Percentiles rank a stretch among this genome's conserved stretches.
Evolutionary conservation across 768 basidiomycete species (phyloP).

Genomic region (Amanita rubescens): DNA sequence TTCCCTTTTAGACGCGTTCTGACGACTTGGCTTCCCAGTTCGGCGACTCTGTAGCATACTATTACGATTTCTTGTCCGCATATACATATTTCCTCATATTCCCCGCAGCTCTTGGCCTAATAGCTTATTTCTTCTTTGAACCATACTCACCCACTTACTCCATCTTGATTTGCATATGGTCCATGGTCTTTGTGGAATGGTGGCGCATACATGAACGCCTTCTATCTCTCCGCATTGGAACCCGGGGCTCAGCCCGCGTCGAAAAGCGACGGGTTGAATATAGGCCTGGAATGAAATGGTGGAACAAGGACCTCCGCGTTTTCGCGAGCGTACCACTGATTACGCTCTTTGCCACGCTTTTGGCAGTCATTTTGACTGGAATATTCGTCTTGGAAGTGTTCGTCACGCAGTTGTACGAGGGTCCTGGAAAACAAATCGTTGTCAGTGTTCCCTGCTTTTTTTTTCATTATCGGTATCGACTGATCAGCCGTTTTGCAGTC

Average conservation of each 20-base stretch:
- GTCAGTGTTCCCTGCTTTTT: slow-evolving; percentile 37
- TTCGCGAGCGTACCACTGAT: slow-evolving; percentile 68
- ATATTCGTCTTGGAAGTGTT: slow-evolving; percentile 91
- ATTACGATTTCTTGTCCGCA: slow-evolving; percentile 82
- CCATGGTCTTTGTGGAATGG: slow-evolving; percentile 80
- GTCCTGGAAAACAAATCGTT: slow-evolving; percentile 71
- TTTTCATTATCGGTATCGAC: background rate
- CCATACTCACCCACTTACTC: slow-evolving; percentile 79
- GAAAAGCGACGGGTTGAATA: slow-evolving; percentile 65
- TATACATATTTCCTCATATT: slow-evolving; percentile 78
- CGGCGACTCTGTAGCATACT: slow-evolving; percentile 77
- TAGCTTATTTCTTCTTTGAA: slow-evolving; percentile 62
- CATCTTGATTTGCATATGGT: slow-evolving; percentile 72
- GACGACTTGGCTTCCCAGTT: slow-evolving; percentile 33
- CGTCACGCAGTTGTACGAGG: slow-evolving; percentile 80
- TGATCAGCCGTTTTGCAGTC: slow-evolving; percentile 36
- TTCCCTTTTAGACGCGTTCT: background rate
- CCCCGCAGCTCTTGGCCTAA: slow-evolving; percentile 62
- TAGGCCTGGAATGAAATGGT: slow-evolving; percentile 56
- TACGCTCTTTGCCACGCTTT: slow-evolving; percentile 58
- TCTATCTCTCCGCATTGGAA: slow-evolving; percentile 78
- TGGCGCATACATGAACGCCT: slow-evolving; percentile 86
- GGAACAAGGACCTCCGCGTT: slow-evolving; percentile 62
- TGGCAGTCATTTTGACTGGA: slow-evolving; percentile 65
- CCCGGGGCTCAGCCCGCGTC: slow-evolving; percentile 67